A percentile compares a stretch with the other conserved stretches of the same genome.
These are phyloP conservation scores for Hypoxylon sp. DNA, from an alignment of 2,329 filamentous ascomycete species.

Conservation along the genomic window DNA sequence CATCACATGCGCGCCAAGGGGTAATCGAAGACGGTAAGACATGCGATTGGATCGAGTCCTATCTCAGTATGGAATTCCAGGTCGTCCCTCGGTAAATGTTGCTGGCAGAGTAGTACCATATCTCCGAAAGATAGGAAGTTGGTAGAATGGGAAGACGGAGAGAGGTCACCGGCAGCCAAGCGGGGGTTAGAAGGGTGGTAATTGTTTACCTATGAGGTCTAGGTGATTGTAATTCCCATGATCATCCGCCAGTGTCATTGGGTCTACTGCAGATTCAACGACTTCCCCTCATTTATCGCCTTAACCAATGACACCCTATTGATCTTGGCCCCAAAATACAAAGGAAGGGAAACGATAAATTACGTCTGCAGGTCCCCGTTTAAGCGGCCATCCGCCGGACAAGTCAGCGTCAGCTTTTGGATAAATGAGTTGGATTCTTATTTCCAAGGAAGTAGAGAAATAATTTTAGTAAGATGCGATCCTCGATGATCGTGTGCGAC, in stretches of 20 bases:
- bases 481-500: too few species aligned
- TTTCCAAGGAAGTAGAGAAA: not conserved
- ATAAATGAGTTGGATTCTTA: slow-evolving; percentile 5
- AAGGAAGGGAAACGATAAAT: slow-evolving; percentile 14
- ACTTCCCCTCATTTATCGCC: slow-evolving; percentile 13
- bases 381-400: not conserved
- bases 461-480: not conserved
- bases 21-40: slow-evolving; percentile 14
- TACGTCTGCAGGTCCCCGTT: slow-evolving; percentile 21
- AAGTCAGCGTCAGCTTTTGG: slow-evolving; percentile 2
- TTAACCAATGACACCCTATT: slow-evolving; percentile 13
- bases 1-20: slow-evolving; percentile 31
- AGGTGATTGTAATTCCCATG: slow-evolving; percentile 18
- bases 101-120: too few species aligned
- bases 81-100: slow-evolving; percentile 24
- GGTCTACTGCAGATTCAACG: slow-evolving; percentile 12
- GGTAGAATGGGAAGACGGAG: slow-evolving; percentile 3
- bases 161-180: slow-evolving; percentile 12
- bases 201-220: not conserved
- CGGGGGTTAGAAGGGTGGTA: slow-evolving; percentile 19
- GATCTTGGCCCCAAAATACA: not conserved
- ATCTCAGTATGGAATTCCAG: slow-evolving; percentile 10
- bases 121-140: too few species aligned
- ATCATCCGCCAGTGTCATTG: slow-evolving; percentile 29
- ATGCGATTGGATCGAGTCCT: slow-evolving; percentile 30